Percentiles rank a stretch among this genome's conserved stretches.
These are phyloP conservation scores for Globisporangium takayamanum DNA, from an alignment of 352 stramenopile genomes.

Conservation along the genomic window DNA sequence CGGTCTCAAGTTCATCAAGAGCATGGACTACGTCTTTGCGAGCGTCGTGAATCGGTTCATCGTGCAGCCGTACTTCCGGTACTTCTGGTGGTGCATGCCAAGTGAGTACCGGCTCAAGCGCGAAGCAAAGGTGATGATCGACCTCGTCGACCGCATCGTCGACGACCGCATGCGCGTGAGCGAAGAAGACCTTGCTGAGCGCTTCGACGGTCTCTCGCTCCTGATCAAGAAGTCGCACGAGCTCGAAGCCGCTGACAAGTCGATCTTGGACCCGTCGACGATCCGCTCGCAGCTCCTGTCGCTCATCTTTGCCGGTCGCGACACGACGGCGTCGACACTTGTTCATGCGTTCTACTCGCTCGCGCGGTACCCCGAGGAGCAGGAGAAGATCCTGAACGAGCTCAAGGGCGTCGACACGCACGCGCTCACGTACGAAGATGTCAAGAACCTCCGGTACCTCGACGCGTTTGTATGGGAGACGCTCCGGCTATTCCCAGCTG, in stretches of 20 bases:
- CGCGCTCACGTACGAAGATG: slow-evolving; percentile 37
- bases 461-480: slow-evolving; percentile 66
- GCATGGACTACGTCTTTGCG: slow-evolving; percentile 46
- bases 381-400: slow-evolving; percentile 46
- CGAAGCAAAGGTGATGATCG: slow-evolving; percentile 17
- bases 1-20: slow-evolving; percentile 21
- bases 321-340: background rate
- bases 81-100: slow-evolving; percentile 48
- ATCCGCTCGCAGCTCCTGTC: slow-evolving; percentile 1
- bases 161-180: slow-evolving; percentile 26
- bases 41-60: slow-evolving; percentile 41
- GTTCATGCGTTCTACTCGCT: slow-evolving; percentile 50
- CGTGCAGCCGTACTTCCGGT: slow-evolving; percentile 53
- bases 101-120: slow-evolving; percentile 36
- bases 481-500: slow-evolving; percentile 23
- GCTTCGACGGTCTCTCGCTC: slow-evolving; percentile 39
- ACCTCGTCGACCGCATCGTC: slow-evolving; percentile 40
- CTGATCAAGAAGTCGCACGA: slow-evolving; percentile 46
- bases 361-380: slow-evolving; percentile 38
- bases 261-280: background rate
- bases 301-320: background rate
- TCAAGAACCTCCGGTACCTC: slow-evolving; percentile 62
- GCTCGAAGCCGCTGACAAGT: slow-evolving; percentile 8
- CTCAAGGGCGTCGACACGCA: slow-evolving; percentile 11
- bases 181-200: slow-evolving; percentile 18